Conservation (phyloP, 2,329 filamentous ascomycete genomes). For the Fusarium sp. region DNA sequence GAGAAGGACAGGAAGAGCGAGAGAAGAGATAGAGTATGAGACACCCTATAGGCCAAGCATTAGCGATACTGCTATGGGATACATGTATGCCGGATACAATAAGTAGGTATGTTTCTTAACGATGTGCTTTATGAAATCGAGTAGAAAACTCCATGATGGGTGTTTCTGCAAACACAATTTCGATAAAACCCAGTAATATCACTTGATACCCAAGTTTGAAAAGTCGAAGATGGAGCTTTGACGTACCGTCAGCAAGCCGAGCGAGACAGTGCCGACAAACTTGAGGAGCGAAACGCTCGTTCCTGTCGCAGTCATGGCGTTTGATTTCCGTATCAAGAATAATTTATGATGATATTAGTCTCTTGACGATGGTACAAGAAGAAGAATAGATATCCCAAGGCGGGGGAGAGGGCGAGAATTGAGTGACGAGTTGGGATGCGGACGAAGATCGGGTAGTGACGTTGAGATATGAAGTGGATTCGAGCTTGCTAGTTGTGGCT, state of each 20-base stretch:
- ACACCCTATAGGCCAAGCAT: slow-evolving; percentile 73
- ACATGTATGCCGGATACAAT: neutral
- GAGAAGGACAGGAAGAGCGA: slow-evolving; percentile 84
- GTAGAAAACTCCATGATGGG: neutral
- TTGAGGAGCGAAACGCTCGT: slow-evolving; percentile 83
- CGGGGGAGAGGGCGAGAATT: slow-evolving; percentile 21
- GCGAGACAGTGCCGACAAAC: slow-evolving; percentile 90
- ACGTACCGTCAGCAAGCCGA: slow-evolving; percentile 88
- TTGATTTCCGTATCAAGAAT: neutral
- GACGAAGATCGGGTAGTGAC: slow-evolving; percentile 32
- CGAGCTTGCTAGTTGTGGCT: slow-evolving; percentile 20
- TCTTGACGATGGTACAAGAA: slow-evolving; percentile 5
- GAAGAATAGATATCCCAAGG: slow-evolving; percentile 7
- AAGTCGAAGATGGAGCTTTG: neutral
- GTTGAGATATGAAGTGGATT: slow-evolving; percentile 22
- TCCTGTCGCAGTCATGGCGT: slow-evolving; percentile 72
- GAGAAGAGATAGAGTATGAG: slow-evolving; percentile 83
- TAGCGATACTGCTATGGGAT: slow-evolving; percentile 18
- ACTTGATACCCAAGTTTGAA: slow-evolving; percentile 24
- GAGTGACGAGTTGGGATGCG: slow-evolving; percentile 27
- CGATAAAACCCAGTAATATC: slow-evolving; percentile 6
- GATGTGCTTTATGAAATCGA: too few relatives aligned
- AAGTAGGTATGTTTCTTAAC: neutral
- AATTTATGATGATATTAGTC: neutral
- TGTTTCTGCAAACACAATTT: neutral